These are phyloP conservation scores for Trichophyton benhamiae DNA, from an alignment of 2,329 filamentous ascomycete genomes.

Conservation along the genomic window DNA sequence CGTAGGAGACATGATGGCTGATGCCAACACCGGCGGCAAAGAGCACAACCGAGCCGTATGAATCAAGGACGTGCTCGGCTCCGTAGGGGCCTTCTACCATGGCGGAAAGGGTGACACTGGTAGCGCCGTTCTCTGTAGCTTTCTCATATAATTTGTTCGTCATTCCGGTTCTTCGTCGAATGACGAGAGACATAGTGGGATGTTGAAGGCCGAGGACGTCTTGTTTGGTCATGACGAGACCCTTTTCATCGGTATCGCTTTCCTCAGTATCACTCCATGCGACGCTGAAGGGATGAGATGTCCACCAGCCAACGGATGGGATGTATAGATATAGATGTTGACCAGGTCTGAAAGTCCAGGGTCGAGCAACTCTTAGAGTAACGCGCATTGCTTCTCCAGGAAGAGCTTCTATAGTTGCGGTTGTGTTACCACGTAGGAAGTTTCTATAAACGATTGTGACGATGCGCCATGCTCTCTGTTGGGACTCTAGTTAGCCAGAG, in stretches of 20 bases:
- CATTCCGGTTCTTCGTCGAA: slow-evolving; percentile 78
- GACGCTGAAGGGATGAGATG: slow-evolving; percentile 66
- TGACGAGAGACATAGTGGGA: slow-evolving; percentile 62
- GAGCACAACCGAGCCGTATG: slow-evolving; percentile 81
- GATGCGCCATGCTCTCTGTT: slow-evolving; percentile 47
- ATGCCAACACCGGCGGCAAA: slow-evolving; percentile 91
- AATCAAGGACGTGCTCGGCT: slow-evolving; percentile 71
- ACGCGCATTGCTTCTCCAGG: slow-evolving; percentile 59
- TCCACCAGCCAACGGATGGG: slow-evolving; percentile 52
- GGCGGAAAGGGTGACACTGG: slow-evolving; percentile 52
- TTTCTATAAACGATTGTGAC: slow-evolving; percentile 54
- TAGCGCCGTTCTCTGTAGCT: slow-evolving; percentile 44
- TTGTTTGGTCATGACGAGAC: slow-evolving; percentile 35
- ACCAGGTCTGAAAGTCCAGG: slow-evolving; percentile 54
- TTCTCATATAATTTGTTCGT: slow-evolving; percentile 68
- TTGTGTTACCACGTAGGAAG: slow-evolving; percentile 45
- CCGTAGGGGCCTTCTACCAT: slow-evolving; percentile 85
- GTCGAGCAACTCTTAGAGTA: slow-evolving; percentile 56
- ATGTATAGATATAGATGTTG: slow-evolving; percentile 67
- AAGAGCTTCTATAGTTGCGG: slow-evolving; percentile 54
- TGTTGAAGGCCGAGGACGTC: slow-evolving; percentile 41
- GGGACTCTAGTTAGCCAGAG: slow-evolving; percentile 8
- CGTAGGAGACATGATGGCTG: slow-evolving; percentile 83
- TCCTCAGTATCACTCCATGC: slow-evolving; percentile 56
- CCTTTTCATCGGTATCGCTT: slow-evolving; percentile 32